Percentiles rank a stretch among this genome's conserved stretches.
Evolutionary conservation across 129 eudicot genomes (phyloP).

Genomic region (Flaveria trinervia): DNA sequence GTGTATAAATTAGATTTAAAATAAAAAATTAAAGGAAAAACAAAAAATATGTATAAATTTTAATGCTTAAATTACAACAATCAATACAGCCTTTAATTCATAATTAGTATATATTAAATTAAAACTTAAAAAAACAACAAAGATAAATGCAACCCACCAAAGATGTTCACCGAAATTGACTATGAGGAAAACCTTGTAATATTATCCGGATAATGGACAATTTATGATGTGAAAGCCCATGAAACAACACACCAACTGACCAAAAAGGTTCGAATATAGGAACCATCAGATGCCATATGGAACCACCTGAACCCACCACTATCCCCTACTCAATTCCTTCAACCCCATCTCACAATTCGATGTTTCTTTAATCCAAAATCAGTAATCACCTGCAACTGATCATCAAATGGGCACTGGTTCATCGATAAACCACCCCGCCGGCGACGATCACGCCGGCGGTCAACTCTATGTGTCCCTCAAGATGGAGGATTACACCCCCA

Average conservation of each 20-base stretch:
- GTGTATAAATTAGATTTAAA: no score
- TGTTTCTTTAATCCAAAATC: slow-evolving; percentile 2
- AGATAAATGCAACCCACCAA: no score
- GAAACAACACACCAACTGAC: slow-evolving; percentile 14
- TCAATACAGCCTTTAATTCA: no score
- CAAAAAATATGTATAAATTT: no score
- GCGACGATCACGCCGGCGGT: slow-evolving; percentile 75
- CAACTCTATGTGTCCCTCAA: slow-evolving; percentile 89
- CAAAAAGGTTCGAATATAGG: not conserved
- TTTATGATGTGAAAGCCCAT: slow-evolving; percentile 19
- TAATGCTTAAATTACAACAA: no score
- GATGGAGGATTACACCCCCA: slow-evolving; percentile 74
- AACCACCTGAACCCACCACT: slow-evolving; percentile 8
- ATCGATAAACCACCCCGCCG: slow-evolving; percentile 53
- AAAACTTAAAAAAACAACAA: no score
- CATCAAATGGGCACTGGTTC: slow-evolving; percentile 71
- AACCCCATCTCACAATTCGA: no score
- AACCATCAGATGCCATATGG: slow-evolving; percentile 13
- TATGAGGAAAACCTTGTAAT: not conserved
- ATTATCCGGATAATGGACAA: slow-evolving; percentile 9
- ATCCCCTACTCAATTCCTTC: not conserved
- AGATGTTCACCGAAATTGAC: no score
- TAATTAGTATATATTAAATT: no score
- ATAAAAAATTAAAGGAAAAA: no score
- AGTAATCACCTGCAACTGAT: not conserved